Base-by-base conservation (phyloP, 768 basidiomycete species). In the Leccinellum albellum region DNA sequence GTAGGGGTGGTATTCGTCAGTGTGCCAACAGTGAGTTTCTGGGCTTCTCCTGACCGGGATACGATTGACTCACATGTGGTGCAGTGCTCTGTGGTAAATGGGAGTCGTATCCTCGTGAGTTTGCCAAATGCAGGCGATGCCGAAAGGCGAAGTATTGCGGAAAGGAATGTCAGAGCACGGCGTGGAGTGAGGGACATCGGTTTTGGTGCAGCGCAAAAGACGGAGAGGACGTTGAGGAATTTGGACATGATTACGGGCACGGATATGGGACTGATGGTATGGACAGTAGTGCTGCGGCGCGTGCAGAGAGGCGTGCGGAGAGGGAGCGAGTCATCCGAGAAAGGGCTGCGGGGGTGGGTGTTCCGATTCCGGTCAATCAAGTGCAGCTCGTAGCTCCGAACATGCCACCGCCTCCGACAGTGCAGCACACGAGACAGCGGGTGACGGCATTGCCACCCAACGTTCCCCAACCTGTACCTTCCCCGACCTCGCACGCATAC, bases 71-170 rank as follows among this genome's bases (percentile, higher is more conserved):
- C 50, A 65, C 26, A 15, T 28, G 58, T 33, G 2, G 50, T 23
- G 14, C 17, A 90, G 89, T 98, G 95, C 81, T 90, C 48, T 98
- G 97, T 65, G 97, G 96, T 0, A 83, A 84, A 62, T 98, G 95
- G 97, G 97, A 99, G 73, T 77, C 79, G 12, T 91, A 84, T 63
- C 91, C 96, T 2, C 82, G 96, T 26, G 93, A 98, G 72, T 99
- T 99, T 73, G 95, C 95, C 9, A 98, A 99, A 69, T 98, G 97
- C 67, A 73, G 97, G 51, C 78, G 96, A 62, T 99, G 97, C 74
- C 75, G 96, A 63, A 97, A 98, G 74, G 97, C 96, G 10, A 99
- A 99, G 72, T 99, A 98, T 70, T 98, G 97, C 66, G 93, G 93
- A 24, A 98, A 98, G 73, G 91, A 94, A 64, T 98, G 95, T 67